Evolutionary conservation across 2,329 filamentous ascomycete genomes (phyloP).

Genomic region (Parascedosporium putredinis): DNA sequence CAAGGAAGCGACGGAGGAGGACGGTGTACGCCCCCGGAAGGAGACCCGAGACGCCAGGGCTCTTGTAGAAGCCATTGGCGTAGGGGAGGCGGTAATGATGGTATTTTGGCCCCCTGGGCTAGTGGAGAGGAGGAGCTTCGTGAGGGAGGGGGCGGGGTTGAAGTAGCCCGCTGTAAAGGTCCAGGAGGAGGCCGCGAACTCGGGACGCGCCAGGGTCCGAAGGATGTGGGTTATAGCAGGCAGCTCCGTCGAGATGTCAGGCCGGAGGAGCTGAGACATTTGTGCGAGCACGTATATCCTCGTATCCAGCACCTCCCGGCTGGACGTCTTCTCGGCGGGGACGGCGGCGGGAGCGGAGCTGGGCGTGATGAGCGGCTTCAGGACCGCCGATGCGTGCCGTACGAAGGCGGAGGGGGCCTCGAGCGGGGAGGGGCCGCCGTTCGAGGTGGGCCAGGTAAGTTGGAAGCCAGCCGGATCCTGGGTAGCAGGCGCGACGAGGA

Average conservation of each 20-base stretch:
- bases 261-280: conserved; percentile 71
- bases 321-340: neutral
- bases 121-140: conserved; percentile 66
- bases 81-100: conserved; percentile 88
- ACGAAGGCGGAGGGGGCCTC: conserved; percentile 61
- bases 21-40: conserved; percentile 87
- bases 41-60: conserved; percentile 78
- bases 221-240: conserved; percentile 70
- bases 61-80: conserved; percentile 92
- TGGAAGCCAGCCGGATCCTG: conserved; percentile 45
- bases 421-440: conserved; percentile 66
- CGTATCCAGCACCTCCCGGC: conserved; percentile 41
- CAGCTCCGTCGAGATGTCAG: conserved; percentile 79
- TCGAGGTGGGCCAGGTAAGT: conserved; percentile 64
- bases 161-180: conserved; percentile 98
- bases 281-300: conserved; percentile 80
- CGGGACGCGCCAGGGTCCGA: conserved; percentile 50
- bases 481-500: conserved; percentile 57
- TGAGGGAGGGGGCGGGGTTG: conserved; percentile 83
- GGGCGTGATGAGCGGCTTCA: conserved; percentile 54
- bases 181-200: conserved; percentile 66
- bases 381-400: conserved; percentile 51
- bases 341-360: conserved; percentile 12
- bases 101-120: conserved; percentile 51
- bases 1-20: conserved; percentile 72